Evolutionary conservation across 2,329 filamentous ascomycete species (phyloP), one percentile per base, ranked within the genome.

Genomic region (Metarhizium rileyi): DNA sequence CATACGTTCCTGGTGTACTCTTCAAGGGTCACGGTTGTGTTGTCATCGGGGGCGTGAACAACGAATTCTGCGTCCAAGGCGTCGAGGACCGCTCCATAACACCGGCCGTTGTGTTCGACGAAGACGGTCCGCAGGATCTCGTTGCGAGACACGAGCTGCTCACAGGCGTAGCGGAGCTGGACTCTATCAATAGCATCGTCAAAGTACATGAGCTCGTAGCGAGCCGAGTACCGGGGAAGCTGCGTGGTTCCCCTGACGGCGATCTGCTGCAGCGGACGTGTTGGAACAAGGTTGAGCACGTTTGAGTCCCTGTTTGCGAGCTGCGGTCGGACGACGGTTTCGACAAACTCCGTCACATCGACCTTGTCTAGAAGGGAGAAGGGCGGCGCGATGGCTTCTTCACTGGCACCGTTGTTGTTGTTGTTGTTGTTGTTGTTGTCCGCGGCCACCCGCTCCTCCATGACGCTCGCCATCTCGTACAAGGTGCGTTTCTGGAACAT

Each of bases 51-150:
- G 42, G 51, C 50, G 41, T 78, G 74, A 7, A 77, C 72, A 47
- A 72, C 69, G 36, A 83, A 73, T 0, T 72, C 69, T 0, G 72
- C 69, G 10, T 70, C 57, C 2, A 86, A 65, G 16, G 76, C 67
- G 26, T 78, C 69, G 2, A 86, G 65, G 0, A 86, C 75, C 2
- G 82, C 77, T 48, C 76, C 75, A 52, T 79, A 72, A 56, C 73
- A 78, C 35, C 69, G 67, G 5, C 67, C 68, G 22, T 70, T 67
- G 50, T 72, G 67, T 50, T 74, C 69, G 14, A 84, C 71, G 53
- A 86, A 86, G 5, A 85, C 77, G 0, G 82, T 86, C 4, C 81
- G 76, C 3, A 86, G 67, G 23, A 86, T 81, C 56, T 85, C 81
- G 59, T 84, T 81, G 7, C 70, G 70, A 3, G 72, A 64, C 1